These are phyloP conservation scores for Hemileia vastatrix DNA, from an alignment of 1,284 basidiomycete species.

Conservation along the genomic window DNA sequence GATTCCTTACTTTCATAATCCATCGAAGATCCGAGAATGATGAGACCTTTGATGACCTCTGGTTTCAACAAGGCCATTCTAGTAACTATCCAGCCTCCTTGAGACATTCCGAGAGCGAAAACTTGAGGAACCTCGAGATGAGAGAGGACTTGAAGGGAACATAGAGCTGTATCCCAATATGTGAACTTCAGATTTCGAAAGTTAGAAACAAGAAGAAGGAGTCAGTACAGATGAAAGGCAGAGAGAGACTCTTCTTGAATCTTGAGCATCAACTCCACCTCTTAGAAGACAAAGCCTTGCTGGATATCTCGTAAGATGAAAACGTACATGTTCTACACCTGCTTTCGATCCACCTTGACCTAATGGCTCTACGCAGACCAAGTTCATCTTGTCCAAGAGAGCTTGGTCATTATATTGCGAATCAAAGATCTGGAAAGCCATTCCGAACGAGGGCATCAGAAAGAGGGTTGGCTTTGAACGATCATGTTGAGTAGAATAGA, in stretches of 20 bases:
- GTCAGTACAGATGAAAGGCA: not conserved
- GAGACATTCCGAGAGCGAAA: not conserved
- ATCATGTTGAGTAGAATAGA: too few species aligned
- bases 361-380: not conserved
- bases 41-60: not conserved
- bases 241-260: too few species aligned
- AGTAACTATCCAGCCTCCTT: not conserved
- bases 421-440: not conserved
- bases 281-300: too few species aligned
- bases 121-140: not conserved
- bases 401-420: not conserved
- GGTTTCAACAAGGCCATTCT: not conserved
- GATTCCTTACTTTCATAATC: not conserved
- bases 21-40: not conserved
- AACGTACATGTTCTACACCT: not conserved
- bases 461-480: not conserved
- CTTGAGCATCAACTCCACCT: too few species aligned
- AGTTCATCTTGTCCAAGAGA: not conserved
- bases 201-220: not conserved
- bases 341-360: not conserved
- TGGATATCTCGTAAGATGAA: not conserved
- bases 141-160: not conserved
- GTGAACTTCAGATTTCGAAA: not conserved
- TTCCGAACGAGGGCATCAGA: not conserved
- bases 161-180: not conserved